Evolutionary conservation across 257 asterid genomes (phyloP), one percentile per base, ranked within the genome.

Genomic region (Gentiana straminea): DNA sequence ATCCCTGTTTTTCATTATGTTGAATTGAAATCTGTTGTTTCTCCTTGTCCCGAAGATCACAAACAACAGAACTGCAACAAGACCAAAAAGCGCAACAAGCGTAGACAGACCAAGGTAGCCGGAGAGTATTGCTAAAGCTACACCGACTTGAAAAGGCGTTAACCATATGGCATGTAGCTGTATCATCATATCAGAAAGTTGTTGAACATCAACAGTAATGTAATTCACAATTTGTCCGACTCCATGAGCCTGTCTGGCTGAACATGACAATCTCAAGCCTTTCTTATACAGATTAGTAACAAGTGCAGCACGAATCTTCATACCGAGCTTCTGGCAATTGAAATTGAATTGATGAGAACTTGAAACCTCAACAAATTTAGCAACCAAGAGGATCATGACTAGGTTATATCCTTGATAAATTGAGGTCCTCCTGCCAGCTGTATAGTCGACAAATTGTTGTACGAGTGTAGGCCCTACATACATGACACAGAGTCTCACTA

Each of bases 121-220:
- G 45, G 77, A 87, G 6, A 91, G 79, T 8, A 91, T 82, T 8
- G 72, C 75, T 49, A 91, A 52, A 5, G 95, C 92, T n/a, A 85
- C 83, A 0, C 52, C n/a, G 2, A 84, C 67, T 77, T 91, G 97
- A 68, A 85, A 13, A 0, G 97, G 98, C 95, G 81, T 85, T 2
- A 83, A 64, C 98, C 98, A 91, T 38, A 91, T 39, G 66, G 71
- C 69, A 45, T 91, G 95, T 2, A 91, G 74, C 70, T 88, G 98
- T 48, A 88, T 72, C 94, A 91, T 85, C 98, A 91, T 91, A 62
- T 91, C 97, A 0, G 97, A 79, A 0, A 91, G 81, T 77, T 91
- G 98, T 65, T 91, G 98, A 8, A 96, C 95, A 63, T 91, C 98
- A 6, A 91, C 97, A 0, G 95, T 94, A 95, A 91, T 91, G 69